A percentile compares a stretch with the other conserved stretches of the same genome.
Evolutionary conservation across 2,329 filamentous ascomycete genomes (phyloP).

Genomic region (Trichoderma sp.): DNA sequence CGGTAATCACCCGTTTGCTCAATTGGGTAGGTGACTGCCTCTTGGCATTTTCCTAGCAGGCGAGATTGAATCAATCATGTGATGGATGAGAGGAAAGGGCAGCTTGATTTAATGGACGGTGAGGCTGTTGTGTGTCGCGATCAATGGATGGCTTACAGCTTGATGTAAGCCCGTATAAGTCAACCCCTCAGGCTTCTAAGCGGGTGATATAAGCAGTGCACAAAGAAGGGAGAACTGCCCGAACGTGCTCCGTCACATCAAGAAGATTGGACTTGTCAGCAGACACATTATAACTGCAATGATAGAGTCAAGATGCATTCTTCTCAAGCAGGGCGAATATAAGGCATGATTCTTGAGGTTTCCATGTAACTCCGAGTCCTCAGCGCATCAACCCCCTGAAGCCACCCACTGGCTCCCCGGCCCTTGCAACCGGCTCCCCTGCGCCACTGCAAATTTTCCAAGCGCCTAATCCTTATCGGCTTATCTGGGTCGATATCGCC

Average conservation of each 20-base stretch:
- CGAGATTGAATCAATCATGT: background rate
- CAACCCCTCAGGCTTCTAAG: background rate
- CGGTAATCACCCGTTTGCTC: background rate
- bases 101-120: background rate
- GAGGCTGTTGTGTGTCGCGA: background rate
- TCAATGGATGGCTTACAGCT: background rate
- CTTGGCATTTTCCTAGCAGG: background rate
- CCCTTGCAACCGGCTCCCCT: background rate
- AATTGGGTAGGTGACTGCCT: conserved; percentile 18
- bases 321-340: too few species aligned
- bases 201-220: too few species aligned
- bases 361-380: too few species aligned
- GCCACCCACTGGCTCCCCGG: background rate
- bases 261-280: too few species aligned
- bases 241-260: too few species aligned
- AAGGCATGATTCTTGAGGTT: too few species aligned
- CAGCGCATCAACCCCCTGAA: background rate
- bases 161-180: background rate
- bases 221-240: too few species aligned
- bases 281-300: too few species aligned
- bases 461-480: conserved; percentile 12
- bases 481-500: conserved; percentile 6
- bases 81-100: background rate
- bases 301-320: too few species aligned
- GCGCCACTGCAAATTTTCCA: conserved; percentile 22